phyloP scores from a whole-genome alignment of 371 early-diverging fungal species.

The Mucor racemosus region DNA sequence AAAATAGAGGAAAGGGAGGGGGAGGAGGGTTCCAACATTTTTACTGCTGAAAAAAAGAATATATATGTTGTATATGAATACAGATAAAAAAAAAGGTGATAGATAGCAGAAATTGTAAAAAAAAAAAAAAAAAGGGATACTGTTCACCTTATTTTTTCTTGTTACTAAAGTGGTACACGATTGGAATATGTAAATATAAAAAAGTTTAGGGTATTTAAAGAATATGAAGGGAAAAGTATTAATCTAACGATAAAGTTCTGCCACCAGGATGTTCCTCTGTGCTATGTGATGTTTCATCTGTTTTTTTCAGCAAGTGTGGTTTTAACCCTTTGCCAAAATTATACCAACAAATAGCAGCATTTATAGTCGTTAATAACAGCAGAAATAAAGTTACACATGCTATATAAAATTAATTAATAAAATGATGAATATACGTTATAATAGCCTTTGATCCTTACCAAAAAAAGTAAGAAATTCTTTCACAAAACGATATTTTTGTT shows the following conservation, averaged over 20 bases:
- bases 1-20: too few species aligned
- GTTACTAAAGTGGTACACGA: not conserved
- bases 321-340: slow-evolving; percentile 90
- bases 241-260: slow-evolving; percentile 30
- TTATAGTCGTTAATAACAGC: slow-evolving; percentile 69
- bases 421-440: not conserved
- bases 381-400: slow-evolving; percentile 68
- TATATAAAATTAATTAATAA: slow-evolving; percentile 27
- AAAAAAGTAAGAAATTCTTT: slow-evolving; percentile 85
- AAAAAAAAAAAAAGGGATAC: too few species aligned
- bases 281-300: slow-evolving; percentile 11
- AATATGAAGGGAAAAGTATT: slow-evolving; percentile 3
- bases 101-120: too few species aligned
- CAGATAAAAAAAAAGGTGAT: too few species aligned
- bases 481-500: slow-evolving; percentile 63
- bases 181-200: not conserved
- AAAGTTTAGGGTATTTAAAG: slow-evolving; percentile 2
- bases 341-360: slow-evolving; percentile 71
- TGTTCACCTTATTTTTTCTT: not conserved
- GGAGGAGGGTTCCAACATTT: too few species aligned
- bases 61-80: too few species aligned
- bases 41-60: too few species aligned
- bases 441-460: slow-evolving; percentile 53
- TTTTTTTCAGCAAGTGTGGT: slow-evolving; percentile 29
- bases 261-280: slow-evolving; percentile 16